A percentile compares a stretch with the other conserved stretches of the same genome.
These are phyloP conservation scores for Panicum miliaceum DNA, from an alignment of 176 grass and related monocot species.

Conservation along the genomic window DNA sequence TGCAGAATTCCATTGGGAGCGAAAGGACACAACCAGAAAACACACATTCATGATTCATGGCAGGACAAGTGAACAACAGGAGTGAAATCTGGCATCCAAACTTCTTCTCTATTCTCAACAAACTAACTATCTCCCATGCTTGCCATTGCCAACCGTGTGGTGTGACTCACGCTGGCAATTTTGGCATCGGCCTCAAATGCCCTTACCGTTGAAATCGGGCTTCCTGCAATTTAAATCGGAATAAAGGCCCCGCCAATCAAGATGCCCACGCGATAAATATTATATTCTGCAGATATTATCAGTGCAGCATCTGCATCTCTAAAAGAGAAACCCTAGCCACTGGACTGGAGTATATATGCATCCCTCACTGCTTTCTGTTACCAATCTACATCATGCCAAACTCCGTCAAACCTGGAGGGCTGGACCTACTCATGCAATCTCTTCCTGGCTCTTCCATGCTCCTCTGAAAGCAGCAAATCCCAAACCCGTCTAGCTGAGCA, in stretches of 20 bases:
- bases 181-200: background rate
- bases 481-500: background rate
- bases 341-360: background rate
- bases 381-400: conserved; percentile 36
- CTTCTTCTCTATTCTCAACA: background rate
- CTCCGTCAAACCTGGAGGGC: conserved; percentile 17
- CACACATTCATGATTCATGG: too few species aligned
- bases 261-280: conserved; percentile 41
- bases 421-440: background rate
- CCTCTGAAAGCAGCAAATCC: background rate
- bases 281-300: conserved; percentile 29
- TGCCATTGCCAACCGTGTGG: background rate
- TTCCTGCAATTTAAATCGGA: background rate
- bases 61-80: background rate
- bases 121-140: background rate
- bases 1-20: too few species aligned
- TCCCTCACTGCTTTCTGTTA: conserved; percentile 19
- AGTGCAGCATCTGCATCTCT: conserved; percentile 40
- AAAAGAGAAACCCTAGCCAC: conserved; percentile 10
- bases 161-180: background rate
- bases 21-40: too few species aligned
- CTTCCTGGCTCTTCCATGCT: background rate
- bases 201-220: background rate
- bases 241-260: background rate
- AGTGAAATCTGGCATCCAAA: background rate